Percentiles rank a stretch among this genome's conserved stretches.
Evolutionary conservation across 2,329 filamentous ascomycete species (phyloP).

Genomic region (Colletotrichum agaves): DNA sequence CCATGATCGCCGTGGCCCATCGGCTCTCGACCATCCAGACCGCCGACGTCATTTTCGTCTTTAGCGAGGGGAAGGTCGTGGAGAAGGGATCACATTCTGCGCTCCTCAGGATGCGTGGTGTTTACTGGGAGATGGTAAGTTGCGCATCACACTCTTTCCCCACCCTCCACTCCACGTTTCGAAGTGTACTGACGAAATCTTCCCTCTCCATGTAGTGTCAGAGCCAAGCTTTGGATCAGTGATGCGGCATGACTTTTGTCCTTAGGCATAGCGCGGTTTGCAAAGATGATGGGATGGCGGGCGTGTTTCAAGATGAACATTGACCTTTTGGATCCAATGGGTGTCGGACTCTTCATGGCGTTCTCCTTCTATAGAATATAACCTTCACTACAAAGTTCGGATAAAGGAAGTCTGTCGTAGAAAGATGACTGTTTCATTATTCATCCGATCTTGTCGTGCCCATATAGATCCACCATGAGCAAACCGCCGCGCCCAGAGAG

Average conservation of each 20-base stretch:
- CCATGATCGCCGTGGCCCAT: slow-evolving; percentile 56
- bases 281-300: not conserved
- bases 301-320: too few relatives aligned
- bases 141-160: not conserved
- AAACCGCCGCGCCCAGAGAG: slow-evolving; percentile 43
- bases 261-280: slow-evolving; percentile 1
- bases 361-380: too few relatives aligned
- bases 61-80: slow-evolving; percentile 53
- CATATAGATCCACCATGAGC: slow-evolving; percentile 36
- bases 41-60: slow-evolving; percentile 57
- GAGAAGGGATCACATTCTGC: slow-evolving; percentile 53
- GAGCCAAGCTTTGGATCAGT: slow-evolving; percentile 38
- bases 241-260: not conserved
- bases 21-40: slow-evolving; percentile 55
- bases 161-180: not conserved
- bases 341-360: too few relatives aligned
- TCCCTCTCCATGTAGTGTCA: slow-evolving; percentile 25
- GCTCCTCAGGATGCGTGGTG: slow-evolving; percentile 30
- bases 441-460: too few relatives aligned
- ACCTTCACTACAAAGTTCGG: too few relatives aligned
- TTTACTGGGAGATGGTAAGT: slow-evolving; percentile 39
- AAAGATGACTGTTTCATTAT: not conserved
- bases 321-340: too few relatives aligned
- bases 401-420: too few relatives aligned
- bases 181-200: slow-evolving; percentile 3